phyloP scores from a whole-genome alignment of 345 rosid genomes.

The Jatropha curcas region DNA sequence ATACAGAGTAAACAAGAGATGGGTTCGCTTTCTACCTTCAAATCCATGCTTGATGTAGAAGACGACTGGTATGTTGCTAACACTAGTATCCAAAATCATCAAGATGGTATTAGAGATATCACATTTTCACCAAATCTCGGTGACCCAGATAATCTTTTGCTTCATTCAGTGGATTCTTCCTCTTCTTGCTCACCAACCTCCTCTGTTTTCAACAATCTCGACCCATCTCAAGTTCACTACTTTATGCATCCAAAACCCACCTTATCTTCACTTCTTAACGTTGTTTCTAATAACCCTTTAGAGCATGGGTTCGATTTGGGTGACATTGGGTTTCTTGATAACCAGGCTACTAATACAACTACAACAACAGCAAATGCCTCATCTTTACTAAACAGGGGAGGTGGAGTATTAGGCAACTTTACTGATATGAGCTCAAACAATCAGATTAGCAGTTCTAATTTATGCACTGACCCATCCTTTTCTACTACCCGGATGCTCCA shows the following conservation, averaged over 20 bases:
- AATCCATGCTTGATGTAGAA: constrained; percentile 55
- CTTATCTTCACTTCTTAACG: constrained; percentile 44
- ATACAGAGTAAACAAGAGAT: constrained; percentile 39
- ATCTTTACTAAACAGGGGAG: constrained; percentile 34
- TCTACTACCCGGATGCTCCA: constrained; percentile 32
- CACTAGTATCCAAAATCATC: constrained; percentile 38
- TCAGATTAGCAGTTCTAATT: constrained; percentile 36
- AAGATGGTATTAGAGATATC: constrained; percentile 36
- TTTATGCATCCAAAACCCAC: constrained; percentile 44
- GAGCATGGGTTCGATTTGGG: constrained; percentile 53
- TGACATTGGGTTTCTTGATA: constrained; percentile 53
- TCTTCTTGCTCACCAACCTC: constrained; percentile 59
- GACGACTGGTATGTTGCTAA: constrained; percentile 52
- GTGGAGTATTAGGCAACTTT: constrained; percentile 38
- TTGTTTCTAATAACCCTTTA: constrained; percentile 45
- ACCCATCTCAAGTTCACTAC: constrained; percentile 59
- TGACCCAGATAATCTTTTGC: constrained; percentile 48
- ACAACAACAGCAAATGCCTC: constrained; percentile 20
- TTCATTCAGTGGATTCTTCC: constrained; percentile 52
- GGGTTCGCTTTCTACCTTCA: constrained; percentile 46
- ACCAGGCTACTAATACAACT: constrained; percentile 24
- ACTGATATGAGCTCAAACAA: constrained; percentile 34
- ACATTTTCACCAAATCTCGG: constrained; percentile 46
- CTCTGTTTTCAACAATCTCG: constrained; percentile 62
- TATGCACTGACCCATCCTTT: constrained; percentile 36